phyloP scores from a whole-genome alignment of 495 filamentous ascomycete species.

The Daldinia caldariorum region DNA sequence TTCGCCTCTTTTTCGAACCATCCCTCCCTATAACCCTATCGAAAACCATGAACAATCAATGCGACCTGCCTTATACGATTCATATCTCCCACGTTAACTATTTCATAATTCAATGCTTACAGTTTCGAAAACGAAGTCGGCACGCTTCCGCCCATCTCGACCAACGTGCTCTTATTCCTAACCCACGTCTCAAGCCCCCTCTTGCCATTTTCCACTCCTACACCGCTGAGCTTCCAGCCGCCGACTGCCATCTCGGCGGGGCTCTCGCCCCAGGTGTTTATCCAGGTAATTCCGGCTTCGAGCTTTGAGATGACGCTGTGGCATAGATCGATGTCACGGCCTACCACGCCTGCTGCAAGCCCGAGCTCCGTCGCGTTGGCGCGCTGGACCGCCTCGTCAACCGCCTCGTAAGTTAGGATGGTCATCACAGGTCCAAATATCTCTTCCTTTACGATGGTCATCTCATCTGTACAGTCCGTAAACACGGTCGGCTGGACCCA shows the following conservation, averaged over 20 bases:
- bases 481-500: conserved; percentile 79
- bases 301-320: conserved; percentile 74
- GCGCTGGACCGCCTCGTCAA: conserved; percentile 73
- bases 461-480: conserved; percentile 74
- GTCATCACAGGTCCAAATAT: conserved; percentile 86
- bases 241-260: conserved; percentile 64
- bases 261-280: conserved; percentile 62
- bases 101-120: conserved; percentile 29
- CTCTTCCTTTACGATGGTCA: conserved; percentile 78
- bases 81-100: not conserved
- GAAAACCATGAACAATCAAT: not conserved
- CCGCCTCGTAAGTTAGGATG: conserved; percentile 70
- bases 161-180: conserved; percentile 81
- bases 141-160: conserved; percentile 76
- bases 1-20: not conserved
- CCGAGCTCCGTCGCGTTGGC: conserved; percentile 79
- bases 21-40: not conserved
- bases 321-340: conserved; percentile 73
- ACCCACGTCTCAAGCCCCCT: conserved; percentile 80
- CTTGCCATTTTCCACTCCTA: conserved; percentile 68
- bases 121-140: conserved; percentile 72
- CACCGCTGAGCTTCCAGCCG: conserved; percentile 61
- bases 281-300: conserved; percentile 71
- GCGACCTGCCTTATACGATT: not conserved
- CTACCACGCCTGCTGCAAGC: conserved; percentile 82